These are phyloP conservation scores for Daldinia vernicosa DNA, from an alignment of 495 filamentous ascomycete genomes.

Conservation along the genomic window DNA sequence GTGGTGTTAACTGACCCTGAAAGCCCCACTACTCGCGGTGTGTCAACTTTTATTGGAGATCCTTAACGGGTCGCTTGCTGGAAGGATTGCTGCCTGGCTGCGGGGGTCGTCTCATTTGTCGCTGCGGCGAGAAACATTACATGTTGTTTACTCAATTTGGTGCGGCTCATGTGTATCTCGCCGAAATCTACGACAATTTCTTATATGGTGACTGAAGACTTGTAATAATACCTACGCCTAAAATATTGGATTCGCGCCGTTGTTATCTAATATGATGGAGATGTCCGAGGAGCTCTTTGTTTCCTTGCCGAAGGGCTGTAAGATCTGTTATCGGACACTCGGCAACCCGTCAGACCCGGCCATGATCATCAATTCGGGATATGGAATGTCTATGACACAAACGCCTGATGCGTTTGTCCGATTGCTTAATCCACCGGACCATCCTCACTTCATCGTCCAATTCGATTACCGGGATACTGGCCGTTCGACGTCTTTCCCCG, in stretches of 20 bases:
- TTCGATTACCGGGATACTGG: background rate
- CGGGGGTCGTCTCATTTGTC: background rate
- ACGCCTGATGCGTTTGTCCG: background rate
- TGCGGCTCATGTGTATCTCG: background rate
- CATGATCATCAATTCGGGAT: background rate
- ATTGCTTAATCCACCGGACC: background rate
- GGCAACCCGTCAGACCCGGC: background rate
- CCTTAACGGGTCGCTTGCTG: background rate
- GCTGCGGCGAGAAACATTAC: background rate
- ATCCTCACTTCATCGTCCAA: background rate
- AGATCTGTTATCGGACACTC: background rate
- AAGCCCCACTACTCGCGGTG: background rate
- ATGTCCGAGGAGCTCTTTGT: background rate
- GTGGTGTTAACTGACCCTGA: background rate
- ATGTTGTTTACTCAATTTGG: background rate
- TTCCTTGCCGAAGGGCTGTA: background rate
- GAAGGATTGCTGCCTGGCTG: background rate
- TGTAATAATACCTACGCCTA: background rate
- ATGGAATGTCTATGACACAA: background rate
- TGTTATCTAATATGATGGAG: background rate
- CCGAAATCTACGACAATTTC: background rate
- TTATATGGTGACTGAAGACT: background rate
- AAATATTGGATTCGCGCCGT: background rate
- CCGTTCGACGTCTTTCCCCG: background rate
- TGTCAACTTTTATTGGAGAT: background rate